Percentiles rank a stretch among this genome's conserved stretches.
phyloP scores from a whole-genome alignment of 345 rosid genomes.

The Clausena lansium region DNA sequence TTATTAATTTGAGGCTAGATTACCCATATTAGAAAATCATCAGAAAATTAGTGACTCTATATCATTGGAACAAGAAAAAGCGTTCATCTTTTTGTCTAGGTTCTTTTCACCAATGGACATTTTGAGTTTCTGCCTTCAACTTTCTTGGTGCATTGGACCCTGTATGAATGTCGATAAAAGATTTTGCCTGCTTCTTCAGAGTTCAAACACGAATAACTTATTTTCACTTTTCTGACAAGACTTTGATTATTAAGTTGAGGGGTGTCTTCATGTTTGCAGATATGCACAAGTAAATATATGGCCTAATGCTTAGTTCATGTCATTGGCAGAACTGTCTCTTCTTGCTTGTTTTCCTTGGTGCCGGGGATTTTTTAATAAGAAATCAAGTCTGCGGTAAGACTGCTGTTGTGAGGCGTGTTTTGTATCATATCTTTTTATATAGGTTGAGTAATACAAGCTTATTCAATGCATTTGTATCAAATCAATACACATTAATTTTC shows the following conservation, averaged over 20 bases:
- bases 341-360: neutral
- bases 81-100: neutral
- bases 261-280: conserved; percentile 23
- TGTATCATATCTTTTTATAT: neutral
- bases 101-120: neutral
- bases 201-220: no score
- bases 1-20: neutral
- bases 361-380: conserved; percentile 5
- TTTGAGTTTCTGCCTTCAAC: neutral
- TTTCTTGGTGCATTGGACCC: neutral
- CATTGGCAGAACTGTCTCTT: conserved; percentile 5
- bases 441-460: conserved; percentile 5
- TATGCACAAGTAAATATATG: conserved; percentile 8
- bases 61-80: neutral
- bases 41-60: neutral
- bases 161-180: neutral
- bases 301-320: neutral
- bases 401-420: neutral
- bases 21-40: neutral
- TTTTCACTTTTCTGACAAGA: no score
- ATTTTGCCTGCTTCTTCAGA: no score
- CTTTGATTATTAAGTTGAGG: neutral
- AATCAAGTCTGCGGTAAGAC: neutral
- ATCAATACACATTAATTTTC: neutral
- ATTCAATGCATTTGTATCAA: conserved; percentile 10